phyloP scores from a whole-genome alignment of 2,329 filamentous ascomycete species.

The Aspergillus sp. region DNA sequence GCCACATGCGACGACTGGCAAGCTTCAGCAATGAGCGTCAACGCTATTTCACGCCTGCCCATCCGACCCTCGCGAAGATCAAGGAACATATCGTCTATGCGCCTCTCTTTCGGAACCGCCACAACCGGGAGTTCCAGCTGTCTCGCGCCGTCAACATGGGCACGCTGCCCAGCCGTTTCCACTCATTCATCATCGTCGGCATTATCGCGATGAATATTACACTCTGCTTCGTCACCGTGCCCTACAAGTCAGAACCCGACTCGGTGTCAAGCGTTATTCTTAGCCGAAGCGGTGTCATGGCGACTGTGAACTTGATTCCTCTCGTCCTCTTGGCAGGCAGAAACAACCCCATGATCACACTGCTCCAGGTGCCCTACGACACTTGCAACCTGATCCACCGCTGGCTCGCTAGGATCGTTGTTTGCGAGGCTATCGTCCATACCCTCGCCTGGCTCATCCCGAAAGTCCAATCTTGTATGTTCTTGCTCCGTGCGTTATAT shows the following conservation, averaged over 20 bases:
- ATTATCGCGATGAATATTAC: slow-evolving; percentile 47
- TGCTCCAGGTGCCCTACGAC: slow-evolving; percentile 45
- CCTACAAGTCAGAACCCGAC: slow-evolving; percentile 36
- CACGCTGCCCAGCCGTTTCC: slow-evolving; percentile 47
- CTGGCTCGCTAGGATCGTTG: slow-evolving; percentile 73
- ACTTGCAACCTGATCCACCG: slow-evolving; percentile 65
- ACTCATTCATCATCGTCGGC: slow-evolving; percentile 41
- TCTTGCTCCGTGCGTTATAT: background rate
- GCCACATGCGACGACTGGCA: slow-evolving; percentile 70
- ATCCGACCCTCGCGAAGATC: slow-evolving; percentile 60
- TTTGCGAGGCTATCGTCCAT: slow-evolving; percentile 69
- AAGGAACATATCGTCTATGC: slow-evolving; percentile 64
- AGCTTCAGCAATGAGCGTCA: slow-evolving; percentile 78
- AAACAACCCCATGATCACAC: slow-evolving; percentile 44
- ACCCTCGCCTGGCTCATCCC: slow-evolving; percentile 73
- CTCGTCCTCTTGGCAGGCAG: slow-evolving; percentile 43
- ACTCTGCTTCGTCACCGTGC: slow-evolving; percentile 51
- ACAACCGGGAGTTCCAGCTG: slow-evolving; percentile 47
- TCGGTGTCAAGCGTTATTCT: slow-evolving; percentile 41
- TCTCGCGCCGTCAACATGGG: slow-evolving; percentile 47
- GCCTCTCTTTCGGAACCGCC: slow-evolving; percentile 44
- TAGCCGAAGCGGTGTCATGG: slow-evolving; percentile 44
- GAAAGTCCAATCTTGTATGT: slow-evolving; percentile 48
- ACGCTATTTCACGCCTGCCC: slow-evolving; percentile 69
- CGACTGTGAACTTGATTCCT: slow-evolving; percentile 46